Evolutionary conservation across 1,284 basidiomycete genomes (phyloP).

Genomic region (Cryptococcus sp.): DNA sequence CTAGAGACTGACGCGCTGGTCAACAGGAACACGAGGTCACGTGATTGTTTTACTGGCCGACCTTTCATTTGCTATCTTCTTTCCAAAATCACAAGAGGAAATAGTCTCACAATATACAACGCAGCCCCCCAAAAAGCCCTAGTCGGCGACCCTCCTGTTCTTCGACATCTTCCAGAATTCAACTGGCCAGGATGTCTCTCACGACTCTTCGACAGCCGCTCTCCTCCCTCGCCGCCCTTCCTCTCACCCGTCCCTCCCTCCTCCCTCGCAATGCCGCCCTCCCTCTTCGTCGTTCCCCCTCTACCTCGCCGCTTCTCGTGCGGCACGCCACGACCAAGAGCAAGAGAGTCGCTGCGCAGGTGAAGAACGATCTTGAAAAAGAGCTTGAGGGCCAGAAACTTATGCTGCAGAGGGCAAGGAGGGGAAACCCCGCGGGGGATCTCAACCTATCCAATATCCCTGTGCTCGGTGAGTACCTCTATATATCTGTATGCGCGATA

Average conservation of each 20-base stretch:
- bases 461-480: constrained; percentile 13
- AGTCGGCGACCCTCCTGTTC: too few relatives aligned
- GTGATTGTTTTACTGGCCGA: too few relatives aligned
- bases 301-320: neutral
- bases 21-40: too few relatives aligned
- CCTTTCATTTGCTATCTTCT: too few relatives aligned
- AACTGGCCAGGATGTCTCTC: neutral
- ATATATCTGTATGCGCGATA: neutral
- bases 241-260: neutral
- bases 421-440: constrained; percentile 15
- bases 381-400: constrained; percentile 13
- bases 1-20: too few relatives aligned
- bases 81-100: too few relatives aligned
- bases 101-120: too few relatives aligned
- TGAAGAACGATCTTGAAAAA: constrained; percentile 14
- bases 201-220: neutral
- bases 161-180: too few relatives aligned
- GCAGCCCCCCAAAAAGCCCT: too few relatives aligned
- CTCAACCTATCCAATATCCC: constrained; percentile 7
- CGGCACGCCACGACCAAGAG: neutral
- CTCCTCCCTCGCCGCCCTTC: neutral
- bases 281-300: neutral
- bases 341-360: neutral
- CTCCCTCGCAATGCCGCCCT: neutral
- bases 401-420: constrained; percentile 11